These are phyloP conservation scores for Hibiscus mutabilis DNA, from an alignment of 345 rosid species.

Conservation along the genomic window DNA sequence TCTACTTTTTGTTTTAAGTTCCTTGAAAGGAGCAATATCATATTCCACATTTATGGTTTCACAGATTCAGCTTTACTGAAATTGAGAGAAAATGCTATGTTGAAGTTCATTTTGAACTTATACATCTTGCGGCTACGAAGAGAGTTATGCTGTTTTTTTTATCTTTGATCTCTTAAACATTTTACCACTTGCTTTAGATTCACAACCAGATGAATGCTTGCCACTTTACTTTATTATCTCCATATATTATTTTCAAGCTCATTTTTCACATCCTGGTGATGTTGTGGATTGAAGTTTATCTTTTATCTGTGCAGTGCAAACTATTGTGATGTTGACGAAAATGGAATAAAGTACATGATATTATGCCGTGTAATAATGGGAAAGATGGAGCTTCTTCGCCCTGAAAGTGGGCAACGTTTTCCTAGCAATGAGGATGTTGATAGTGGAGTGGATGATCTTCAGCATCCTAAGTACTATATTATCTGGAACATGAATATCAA, in stretches of 20 bases:
- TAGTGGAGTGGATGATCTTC: conserved; percentile 74
- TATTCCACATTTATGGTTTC: not conserved
- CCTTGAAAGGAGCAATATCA: not conserved
- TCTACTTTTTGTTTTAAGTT: not conserved
- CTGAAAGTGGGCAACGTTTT: conserved; percentile 48
- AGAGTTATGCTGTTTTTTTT: not conserved
- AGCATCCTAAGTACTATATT: conserved; percentile 47
- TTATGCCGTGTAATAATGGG: conserved; percentile 90
- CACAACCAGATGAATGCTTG: not conserved
- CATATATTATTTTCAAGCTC: not conserved
- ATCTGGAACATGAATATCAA: conserved; percentile 85
- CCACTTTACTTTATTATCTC: not conserved
- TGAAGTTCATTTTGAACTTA: not conserved
- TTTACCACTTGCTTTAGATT: not conserved
- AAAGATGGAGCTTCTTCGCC: conserved; percentile 57
- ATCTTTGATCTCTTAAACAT: not conserved
- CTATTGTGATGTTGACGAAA: conserved; percentile 82
- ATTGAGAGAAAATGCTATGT: not conserved
- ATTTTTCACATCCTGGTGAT: not conserved
- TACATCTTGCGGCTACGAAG: not conserved
- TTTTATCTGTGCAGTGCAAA: conserved; percentile 53
- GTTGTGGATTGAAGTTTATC: conserved; percentile 2
- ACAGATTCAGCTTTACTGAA: not conserved
- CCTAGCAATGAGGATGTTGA: conserved; percentile 67
- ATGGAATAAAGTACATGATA: conserved; percentile 54